phyloP scores from a whole-genome alignment of 495 filamentous ascomycete species.

The Neurospora sp. region DNA sequence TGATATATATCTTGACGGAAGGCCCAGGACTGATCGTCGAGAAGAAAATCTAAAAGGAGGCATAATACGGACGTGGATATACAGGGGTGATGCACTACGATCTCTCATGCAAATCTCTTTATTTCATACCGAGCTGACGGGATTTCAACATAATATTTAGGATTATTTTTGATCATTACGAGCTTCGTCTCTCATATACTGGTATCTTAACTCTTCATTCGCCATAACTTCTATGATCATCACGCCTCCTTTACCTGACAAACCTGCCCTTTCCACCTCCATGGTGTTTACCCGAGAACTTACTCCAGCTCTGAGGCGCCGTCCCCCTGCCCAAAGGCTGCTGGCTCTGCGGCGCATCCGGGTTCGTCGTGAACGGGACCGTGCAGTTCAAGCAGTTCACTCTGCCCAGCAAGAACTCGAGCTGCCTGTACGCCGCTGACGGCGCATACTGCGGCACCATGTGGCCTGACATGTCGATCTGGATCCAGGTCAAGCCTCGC shows the following conservation, averaged over 20 bases:
- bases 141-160: neutral
- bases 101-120: neutral
- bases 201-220: neutral
- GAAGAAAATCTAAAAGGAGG: neutral
- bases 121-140: neutral
- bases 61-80: neutral
- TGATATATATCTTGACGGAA: neutral
- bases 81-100: neutral
- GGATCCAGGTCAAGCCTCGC: conserved; percentile 58
- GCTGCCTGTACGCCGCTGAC: conserved; percentile 51
- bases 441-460: conserved; percentile 59
- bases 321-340: conserved; percentile 18
- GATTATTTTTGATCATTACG: neutral
- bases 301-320: conserved; percentile 21
- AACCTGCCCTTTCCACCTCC: neutral
- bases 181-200: neutral
- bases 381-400: conserved; percentile 33
- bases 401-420: conserved; percentile 58
- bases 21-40: neutral
- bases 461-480: conserved; percentile 49
- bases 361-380: conserved; percentile 20
- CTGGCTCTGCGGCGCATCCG: conserved; percentile 9
- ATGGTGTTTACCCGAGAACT: neutral
- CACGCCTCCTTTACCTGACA: neutral
- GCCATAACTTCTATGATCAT: neutral